Conservation (phyloP, 1,284 basidiomycete genomes). For the Heterobasidion irregulare region DNA sequence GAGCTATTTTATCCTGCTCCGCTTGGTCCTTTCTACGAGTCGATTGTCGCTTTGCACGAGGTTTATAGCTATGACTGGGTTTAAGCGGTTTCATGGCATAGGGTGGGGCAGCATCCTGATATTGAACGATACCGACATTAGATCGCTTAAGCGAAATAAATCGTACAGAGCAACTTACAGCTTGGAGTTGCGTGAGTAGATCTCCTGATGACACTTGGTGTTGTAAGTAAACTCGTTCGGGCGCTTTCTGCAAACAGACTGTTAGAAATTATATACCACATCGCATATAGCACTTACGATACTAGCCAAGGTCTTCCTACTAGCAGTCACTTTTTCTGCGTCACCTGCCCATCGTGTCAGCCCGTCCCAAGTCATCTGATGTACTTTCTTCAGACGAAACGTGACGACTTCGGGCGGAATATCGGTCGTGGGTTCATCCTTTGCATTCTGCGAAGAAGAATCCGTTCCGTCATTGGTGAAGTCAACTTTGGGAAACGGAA, state of each 20-base stretch:
- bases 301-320: slow-evolving; percentile 29
- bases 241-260: slow-evolving; percentile 22
- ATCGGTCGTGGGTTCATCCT: slow-evolving; percentile 7
- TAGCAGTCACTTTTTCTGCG: slow-evolving; percentile 34
- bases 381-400: slow-evolving; percentile 38
- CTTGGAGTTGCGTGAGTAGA: slow-evolving; percentile 47
- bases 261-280: neutral
- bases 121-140: neutral
- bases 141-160: neutral
- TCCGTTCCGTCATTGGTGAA: neutral
- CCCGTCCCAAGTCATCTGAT: slow-evolving; percentile 40
- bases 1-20: slow-evolving; percentile 14
- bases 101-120: slow-evolving; percentile 36
- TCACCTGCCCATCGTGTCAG: slow-evolving; percentile 51
- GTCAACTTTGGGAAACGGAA: slow-evolving; percentile 21
- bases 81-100: slow-evolving; percentile 48
- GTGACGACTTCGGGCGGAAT: slow-evolving; percentile 28
- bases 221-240: slow-evolving; percentile 42
- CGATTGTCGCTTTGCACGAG: neutral
- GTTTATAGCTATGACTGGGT: slow-evolving; percentile 19
- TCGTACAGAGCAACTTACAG: slow-evolving; percentile 26
- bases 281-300: slow-evolving; percentile 25
- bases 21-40: neutral
- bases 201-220: slow-evolving; percentile 48
- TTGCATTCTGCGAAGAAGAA: slow-evolving; percentile 1